Conservation (phyloP, 805 yeast species). For the Metschnikowia peoriensis region DNA sequence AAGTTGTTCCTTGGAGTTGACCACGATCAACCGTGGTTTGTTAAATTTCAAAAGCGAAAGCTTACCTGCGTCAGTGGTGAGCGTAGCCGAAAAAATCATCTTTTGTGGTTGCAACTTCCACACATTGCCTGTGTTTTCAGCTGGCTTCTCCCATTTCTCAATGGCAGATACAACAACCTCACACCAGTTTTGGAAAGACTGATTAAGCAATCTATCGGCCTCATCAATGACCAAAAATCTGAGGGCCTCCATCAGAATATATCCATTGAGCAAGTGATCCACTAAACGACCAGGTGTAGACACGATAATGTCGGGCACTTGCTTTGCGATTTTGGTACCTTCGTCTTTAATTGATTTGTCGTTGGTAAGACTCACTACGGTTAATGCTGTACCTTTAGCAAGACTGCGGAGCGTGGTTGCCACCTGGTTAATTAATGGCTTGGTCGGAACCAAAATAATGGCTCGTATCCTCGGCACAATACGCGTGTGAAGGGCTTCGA, state of each 20-base stretch:
- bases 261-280: conserved; percentile 55
- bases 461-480: conserved; percentile 74
- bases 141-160: conserved; percentile 15
- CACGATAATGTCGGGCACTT: conserved; percentile 64
- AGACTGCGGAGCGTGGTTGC: conserved; percentile 57
- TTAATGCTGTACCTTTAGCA: conserved; percentile 64
- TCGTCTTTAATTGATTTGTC: conserved; percentile 62
- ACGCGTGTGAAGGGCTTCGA: conserved; percentile 63
- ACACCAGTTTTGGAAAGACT: conserved; percentile 93
- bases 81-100: conserved; percentile 86
- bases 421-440: conserved; percentile 83
- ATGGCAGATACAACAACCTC: conserved; percentile 47
- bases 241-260: conserved; percentile 51
- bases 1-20: conserved; percentile 53
- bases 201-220: conserved; percentile 80
- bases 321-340: conserved; percentile 42
- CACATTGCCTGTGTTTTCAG: conserved; percentile 24
- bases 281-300: conserved; percentile 81
- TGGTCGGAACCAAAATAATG: conserved; percentile 83
- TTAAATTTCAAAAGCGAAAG: conserved; percentile 66
- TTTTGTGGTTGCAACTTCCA: conserved; percentile 50
- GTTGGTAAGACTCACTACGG: conserved; percentile 58
- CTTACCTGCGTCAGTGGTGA: conserved; percentile 90
- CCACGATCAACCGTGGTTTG: conserved; percentile 71
- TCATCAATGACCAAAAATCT: conserved; percentile 73